Evolutionary conservation across 345 rosid species (phyloP).

Genomic region (Mercurialis annua): DNA sequence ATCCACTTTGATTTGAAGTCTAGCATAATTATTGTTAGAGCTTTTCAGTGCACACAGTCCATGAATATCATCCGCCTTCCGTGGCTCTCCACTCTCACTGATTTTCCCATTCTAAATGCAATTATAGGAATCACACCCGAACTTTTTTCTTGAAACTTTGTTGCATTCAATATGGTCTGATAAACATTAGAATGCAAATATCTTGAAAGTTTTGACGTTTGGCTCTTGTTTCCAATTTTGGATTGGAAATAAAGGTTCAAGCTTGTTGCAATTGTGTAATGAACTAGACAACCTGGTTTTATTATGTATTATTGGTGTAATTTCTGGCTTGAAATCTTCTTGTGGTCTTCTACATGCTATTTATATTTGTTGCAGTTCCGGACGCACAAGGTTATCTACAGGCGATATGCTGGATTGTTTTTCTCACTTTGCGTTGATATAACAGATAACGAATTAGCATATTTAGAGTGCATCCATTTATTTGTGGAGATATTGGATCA

Average conservation of each 20-base stretch:
- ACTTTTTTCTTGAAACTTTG: no score
- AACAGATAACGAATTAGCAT: slow-evolving; percentile 90
- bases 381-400: slow-evolving; percentile 88
- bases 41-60: no score
- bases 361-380: slow-evolving; percentile 56
- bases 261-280: not conserved
- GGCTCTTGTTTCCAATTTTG: no score
- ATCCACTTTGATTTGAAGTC: no score
- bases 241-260: not conserved
- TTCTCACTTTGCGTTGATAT: slow-evolving; percentile 96
- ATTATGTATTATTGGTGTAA: not conserved
- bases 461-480: slow-evolving; percentile 87
- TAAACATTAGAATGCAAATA: no score
- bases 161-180: no score
- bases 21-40: no score
- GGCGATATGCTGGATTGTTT: slow-evolving; percentile 93
- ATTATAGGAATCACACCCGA: no score
- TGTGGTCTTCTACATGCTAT: no score
- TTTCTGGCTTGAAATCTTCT: not conserved
- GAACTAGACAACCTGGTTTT: not conserved
- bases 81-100: no score
- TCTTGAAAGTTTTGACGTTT: not conserved
- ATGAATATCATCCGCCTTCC: no score
- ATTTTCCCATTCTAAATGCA: no score
- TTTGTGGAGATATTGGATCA: slow-evolving; percentile 97